Base-by-base conservation (phyloP, 495 filamentous ascomycete species). In the Emericellopsis terricola region DNA sequence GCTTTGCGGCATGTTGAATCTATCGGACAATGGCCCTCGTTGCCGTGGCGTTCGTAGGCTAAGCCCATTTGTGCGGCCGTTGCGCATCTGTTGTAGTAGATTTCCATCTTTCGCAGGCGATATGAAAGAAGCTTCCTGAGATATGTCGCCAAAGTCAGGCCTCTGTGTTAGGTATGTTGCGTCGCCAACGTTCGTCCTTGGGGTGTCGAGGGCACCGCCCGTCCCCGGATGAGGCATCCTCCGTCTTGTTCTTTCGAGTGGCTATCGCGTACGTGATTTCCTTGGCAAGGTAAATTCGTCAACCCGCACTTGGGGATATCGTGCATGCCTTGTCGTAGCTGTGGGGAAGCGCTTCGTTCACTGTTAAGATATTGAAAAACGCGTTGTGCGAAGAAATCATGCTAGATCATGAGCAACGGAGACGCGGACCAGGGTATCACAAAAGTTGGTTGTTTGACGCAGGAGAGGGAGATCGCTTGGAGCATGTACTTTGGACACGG, bases 101-200 rank as follows among this genome's bases (percentile, higher is more conserved):
- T 85, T 71, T 44, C 68, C 75, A 43, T 80, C 76, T 49, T 85
- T 86, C 7, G 72, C 71, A 3, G 89, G 89, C 2, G 83, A 87
- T 30, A 76, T 69, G 39, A 94, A 91, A 3, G 86, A 89, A 26
- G 80, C 68, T 46, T 84, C 81, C 23, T 78, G 73, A 21, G 81
- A 85, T 26, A 79, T 69, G 47, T 86, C 78, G 21, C 20, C 20
- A 37, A 87, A 69, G 37, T 83, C 75, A 38, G 71, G 69, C 27
- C 69, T 53, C 41, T 71, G 70, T 34, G 69, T 76, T 37, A 87
- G 60, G 51, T 72, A 82, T 42, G 81, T 87, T 57, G 68, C 71
- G 67, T 91, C 78, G 41, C 77, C 80, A 28, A 73, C 49, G 52
- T 83, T 76, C 38, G 78, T 84, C 43, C 76, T 69, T 45, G 81